phyloP scores from a whole-genome alignment of 768 basidiomycete genomes.

The Lactarius trivialis region DNA sequence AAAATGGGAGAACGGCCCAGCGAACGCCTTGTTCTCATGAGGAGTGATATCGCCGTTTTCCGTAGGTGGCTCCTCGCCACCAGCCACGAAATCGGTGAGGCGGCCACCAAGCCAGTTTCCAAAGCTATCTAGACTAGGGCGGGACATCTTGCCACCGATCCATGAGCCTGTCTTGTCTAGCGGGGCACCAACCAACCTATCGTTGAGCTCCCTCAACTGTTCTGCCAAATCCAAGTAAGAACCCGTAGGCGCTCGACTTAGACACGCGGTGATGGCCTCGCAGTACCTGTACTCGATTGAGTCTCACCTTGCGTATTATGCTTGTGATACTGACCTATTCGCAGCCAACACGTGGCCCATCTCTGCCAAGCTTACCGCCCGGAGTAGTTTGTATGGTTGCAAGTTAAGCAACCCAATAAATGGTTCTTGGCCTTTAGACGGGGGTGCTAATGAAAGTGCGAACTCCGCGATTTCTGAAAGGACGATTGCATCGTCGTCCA shows the following conservation, averaged over 20 bases:
- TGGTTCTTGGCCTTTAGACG: constrained; percentile 77
- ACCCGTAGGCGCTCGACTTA: constrained; percentile 58
- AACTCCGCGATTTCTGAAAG: constrained; percentile 92
- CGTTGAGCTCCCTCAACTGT: constrained; percentile 69
- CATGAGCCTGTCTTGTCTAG: constrained; percentile 77
- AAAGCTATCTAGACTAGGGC: constrained; percentile 87
- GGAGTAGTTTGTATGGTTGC: constrained; percentile 80
- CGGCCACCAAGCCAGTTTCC: constrained; percentile 90
- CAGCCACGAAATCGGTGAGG: constrained; percentile 92
- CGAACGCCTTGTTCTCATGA: constrained; percentile 36
- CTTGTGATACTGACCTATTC: constrained; percentile 47
- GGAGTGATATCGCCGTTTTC: constrained; percentile 30
- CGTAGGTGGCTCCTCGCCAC: constrained; percentile 46
- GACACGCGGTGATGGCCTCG: constrained; percentile 72
- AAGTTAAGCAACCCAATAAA: constrained; percentile 80
- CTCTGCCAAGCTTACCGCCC: constrained; percentile 72
- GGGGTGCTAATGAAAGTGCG: constrained; percentile 67
- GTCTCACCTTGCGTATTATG: constrained; percentile 9
- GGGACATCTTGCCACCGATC: constrained; percentile 80
- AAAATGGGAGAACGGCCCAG: constrained; percentile 89
- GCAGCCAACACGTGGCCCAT: constrained; percentile 73
- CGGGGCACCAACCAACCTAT: constrained; percentile 68
- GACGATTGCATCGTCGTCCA: constrained; percentile 69
- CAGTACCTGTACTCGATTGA: constrained; percentile 65
- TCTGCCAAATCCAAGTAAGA: constrained; percentile 60